Conservation (phyloP, 768 basidiomycete genomes). For the Trametes gibbosa region DNA sequence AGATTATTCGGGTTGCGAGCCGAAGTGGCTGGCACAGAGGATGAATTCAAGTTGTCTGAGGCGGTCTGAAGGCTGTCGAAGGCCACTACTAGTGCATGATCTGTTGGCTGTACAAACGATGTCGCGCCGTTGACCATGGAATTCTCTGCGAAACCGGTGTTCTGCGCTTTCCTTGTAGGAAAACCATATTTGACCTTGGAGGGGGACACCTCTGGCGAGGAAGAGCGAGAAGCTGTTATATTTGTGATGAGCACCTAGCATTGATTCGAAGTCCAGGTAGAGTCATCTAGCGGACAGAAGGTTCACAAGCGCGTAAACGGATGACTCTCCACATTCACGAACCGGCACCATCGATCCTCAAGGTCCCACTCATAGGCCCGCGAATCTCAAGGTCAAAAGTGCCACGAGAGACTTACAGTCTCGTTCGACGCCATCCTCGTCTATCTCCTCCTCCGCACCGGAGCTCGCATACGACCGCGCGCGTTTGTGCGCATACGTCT, state of each 20-base stretch:
- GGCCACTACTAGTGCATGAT: too few relatives aligned
- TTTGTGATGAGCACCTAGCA: background rate
- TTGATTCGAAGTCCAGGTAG: too few relatives aligned
- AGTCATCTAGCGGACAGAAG: too few relatives aligned
- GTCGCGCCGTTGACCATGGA: too few relatives aligned
- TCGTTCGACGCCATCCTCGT: background rate
- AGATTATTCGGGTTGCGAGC: background rate
- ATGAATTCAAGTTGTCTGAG: background rate
- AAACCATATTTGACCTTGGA: background rate
- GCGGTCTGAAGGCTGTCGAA: too few relatives aligned
- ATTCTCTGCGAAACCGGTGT: background rate
- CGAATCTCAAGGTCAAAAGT: background rate
- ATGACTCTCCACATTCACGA: too few relatives aligned
- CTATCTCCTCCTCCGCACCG: background rate
- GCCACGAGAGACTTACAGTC: background rate
- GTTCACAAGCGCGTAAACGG: too few relatives aligned
- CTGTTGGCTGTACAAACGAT: too few relatives aligned
- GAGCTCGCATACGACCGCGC: conserved; percentile 2
- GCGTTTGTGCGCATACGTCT: conserved; percentile 12
- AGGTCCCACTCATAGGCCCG: too few relatives aligned
- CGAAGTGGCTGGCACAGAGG: background rate
- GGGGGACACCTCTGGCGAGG: background rate
- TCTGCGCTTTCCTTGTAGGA: background rate
- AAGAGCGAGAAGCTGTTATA: background rate
- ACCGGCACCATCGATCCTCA: too few relatives aligned